These are phyloP conservation scores for Pythium rhizo-oryzae DNA, from an alignment of 352 stramenopile genomes.

Conservation along the genomic window DNA sequence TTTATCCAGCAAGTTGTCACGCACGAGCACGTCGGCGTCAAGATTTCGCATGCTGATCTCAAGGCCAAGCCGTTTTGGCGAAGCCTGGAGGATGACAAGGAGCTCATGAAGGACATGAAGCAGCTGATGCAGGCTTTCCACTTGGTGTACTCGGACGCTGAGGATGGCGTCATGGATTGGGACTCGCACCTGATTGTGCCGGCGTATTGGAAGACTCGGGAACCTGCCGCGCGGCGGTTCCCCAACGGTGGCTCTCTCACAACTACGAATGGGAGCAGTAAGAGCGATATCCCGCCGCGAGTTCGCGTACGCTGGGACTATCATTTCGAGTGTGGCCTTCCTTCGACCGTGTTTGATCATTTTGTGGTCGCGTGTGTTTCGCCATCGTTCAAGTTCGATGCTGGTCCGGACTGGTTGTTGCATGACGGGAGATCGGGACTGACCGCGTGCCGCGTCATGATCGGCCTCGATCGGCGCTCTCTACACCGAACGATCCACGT, in stretches of 20 bases:
- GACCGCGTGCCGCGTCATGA: slow-evolving; percentile 5
- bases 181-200: neutral
- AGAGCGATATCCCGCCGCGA: neutral
- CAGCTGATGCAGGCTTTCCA: no score
- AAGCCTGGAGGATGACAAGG: no score
- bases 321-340: slow-evolving; percentile 14
- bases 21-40: no score
- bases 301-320: slow-evolving; percentile 19
- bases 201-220: neutral
- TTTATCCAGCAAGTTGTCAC: no score
- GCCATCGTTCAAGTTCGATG: neutral
- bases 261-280: no score
- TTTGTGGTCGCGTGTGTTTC: slow-evolving; percentile 18
- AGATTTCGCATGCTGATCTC: no score
- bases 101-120: no score
- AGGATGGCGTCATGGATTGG: no score
- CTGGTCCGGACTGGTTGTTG: slow-evolving; percentile 14
- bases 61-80: no score
- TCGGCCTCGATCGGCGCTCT: neutral
- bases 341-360: slow-evolving; percentile 10
- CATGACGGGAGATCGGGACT: neutral
- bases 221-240: no score
- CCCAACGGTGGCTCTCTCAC: no score
- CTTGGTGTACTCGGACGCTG: no score
- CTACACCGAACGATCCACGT: slow-evolving; percentile 7